Percentiles rank a stretch among this genome's conserved stretches.
Conservation (phyloP, 352 stramenopile genomes). For the Phytophthora colocasiae region DNA sequence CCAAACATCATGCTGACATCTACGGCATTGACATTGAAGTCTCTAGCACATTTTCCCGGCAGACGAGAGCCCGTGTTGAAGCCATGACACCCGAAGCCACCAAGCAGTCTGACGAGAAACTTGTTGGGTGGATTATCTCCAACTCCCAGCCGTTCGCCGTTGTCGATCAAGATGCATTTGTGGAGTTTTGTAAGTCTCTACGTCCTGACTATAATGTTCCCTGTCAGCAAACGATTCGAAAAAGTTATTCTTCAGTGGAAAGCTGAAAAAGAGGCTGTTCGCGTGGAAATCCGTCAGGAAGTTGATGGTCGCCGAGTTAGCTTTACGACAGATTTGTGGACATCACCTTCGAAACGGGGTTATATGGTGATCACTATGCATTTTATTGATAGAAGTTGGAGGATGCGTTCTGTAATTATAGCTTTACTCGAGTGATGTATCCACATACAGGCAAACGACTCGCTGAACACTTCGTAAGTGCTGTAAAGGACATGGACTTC, state of each 20-base stretch:
- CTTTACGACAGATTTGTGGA: constrained; percentile 33
- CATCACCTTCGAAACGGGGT: constrained; percentile 5
- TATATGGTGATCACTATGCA: constrained; percentile 31
- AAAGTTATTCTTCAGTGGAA: constrained; percentile 7
- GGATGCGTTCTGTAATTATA: constrained; percentile 19
- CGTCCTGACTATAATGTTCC: constrained; percentile 11
- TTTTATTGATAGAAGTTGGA: constrained; percentile 24
- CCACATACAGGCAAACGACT: no score
- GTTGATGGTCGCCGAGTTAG: constrained; percentile 4
- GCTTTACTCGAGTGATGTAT: constrained; percentile 8
- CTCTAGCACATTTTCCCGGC: no score
- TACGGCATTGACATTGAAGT: no score
- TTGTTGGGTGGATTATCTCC: constrained; percentile 2
- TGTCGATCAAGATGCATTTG: constrained; percentile 7
- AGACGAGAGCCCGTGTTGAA: no score
- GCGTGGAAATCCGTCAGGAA: constrained; percentile 6
- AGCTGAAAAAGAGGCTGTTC: neutral
- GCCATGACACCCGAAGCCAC: no score
- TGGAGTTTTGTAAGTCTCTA: neutral
- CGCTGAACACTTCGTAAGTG: no score
- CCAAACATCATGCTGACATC: no score
- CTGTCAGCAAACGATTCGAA: constrained; percentile 2
- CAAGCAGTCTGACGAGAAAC: neutral
- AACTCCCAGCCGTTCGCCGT: constrained; percentile 5
- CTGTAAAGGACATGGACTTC: no score